Percentiles rank a stretch among this genome's conserved stretches.
Conservation (phyloP, 2,329 filamentous ascomycete genomes). For the Aureobasidium sp. region DNA sequence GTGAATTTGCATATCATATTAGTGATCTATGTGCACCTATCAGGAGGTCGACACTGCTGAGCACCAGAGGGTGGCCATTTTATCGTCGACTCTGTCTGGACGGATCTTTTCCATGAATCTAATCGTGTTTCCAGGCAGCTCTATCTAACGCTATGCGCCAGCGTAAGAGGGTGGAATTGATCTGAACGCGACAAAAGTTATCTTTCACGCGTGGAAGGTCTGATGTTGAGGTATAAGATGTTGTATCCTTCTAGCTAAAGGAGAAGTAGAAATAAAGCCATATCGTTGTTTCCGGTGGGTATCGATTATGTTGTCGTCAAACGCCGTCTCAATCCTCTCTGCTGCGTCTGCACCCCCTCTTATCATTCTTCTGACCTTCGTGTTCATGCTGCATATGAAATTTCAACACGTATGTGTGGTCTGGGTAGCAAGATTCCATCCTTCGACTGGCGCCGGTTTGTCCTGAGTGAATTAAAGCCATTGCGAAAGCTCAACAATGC, state of each 20-base stretch:
- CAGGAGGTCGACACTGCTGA: too few relatives aligned
- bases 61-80: too few relatives aligned
- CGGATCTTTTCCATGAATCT: too few relatives aligned
- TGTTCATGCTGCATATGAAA: not conserved
- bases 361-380: not conserved
- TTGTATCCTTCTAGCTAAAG: not conserved
- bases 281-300: constrained; percentile 2
- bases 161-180: not conserved
- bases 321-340: constrained; percentile 1
- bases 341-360: not conserved
- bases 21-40: too few relatives aligned
- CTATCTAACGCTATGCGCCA: not conserved
- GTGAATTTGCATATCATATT: too few relatives aligned
- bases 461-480: not conserved
- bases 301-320: constrained; percentile 12
- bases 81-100: too few relatives aligned
- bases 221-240: not conserved
- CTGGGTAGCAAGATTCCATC: not conserved
- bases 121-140: not conserved
- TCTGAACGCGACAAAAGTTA: too few relatives aligned
- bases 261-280: constrained; percentile 3
- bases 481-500: not conserved
- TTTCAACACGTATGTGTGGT: not conserved
- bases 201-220: not conserved
- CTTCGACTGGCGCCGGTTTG: not conserved